These are phyloP conservation scores for Mortierella sp. DNA, from an alignment of 371 early-diverging fungal genomes.

Conservation along the genomic window DNA sequence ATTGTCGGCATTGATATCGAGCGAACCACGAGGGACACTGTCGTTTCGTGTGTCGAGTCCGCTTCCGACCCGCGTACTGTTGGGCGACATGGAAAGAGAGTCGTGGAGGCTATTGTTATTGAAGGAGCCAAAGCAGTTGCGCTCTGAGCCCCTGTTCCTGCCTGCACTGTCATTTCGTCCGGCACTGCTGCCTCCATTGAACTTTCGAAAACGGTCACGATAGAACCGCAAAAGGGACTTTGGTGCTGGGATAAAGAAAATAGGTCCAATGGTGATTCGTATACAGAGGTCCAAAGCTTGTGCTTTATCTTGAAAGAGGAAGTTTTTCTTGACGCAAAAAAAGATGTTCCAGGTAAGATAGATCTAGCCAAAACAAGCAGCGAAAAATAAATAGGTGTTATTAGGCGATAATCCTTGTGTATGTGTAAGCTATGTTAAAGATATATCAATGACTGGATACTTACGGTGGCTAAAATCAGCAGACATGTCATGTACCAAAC, in stretches of 20 bases:
- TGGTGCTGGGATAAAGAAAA: conserved; percentile 46
- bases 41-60: neutral
- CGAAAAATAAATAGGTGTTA: neutral
- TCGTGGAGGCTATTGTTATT: neutral
- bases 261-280: conserved; percentile 39
- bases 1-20: conserved; percentile 1
- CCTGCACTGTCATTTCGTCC: conserved; percentile 13
- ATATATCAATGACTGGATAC: neutral
- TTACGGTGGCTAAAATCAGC: conserved; percentile 29
- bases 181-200: conserved; percentile 12
- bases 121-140: neutral
- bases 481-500: conserved; percentile 45
- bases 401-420: too few relatives aligned
- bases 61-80: conserved; percentile 8
- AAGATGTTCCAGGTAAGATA: conserved; percentile 20
- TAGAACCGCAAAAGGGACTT: conserved; percentile 31
- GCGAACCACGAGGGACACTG: conserved; percentile 10
- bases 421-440: too few relatives aligned
- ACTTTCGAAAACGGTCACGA: conserved; percentile 33
- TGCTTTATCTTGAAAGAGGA: conserved; percentile 15
- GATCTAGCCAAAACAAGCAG: conserved; percentile 7
- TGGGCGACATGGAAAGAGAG: neutral
- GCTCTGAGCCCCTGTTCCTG: conserved; percentile 5
- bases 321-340: conserved; percentile 8
- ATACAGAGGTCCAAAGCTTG: conserved; percentile 47